A percentile compares a stretch with the other conserved stretches of the same genome.
Evolutionary conservation across 208 protist genomes (phyloP).

Genomic region (Acanthamoeba castellanii): DNA sequence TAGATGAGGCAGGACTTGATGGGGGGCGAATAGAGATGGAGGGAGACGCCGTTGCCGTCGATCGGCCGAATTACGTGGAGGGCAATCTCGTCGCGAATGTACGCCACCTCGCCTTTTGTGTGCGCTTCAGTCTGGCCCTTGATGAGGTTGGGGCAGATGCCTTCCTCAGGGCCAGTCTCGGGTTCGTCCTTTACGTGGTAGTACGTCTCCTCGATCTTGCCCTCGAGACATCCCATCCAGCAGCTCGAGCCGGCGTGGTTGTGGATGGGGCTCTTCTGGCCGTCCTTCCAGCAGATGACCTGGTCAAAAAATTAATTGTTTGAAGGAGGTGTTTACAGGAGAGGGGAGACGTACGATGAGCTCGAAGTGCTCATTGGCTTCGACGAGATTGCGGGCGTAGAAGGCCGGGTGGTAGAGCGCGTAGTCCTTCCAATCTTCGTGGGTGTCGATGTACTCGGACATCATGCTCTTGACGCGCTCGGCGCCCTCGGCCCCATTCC

Average conservation of each 20-base stretch:
- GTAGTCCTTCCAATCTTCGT: background rate
- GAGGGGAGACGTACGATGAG: background rate
- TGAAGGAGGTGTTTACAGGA: background rate
- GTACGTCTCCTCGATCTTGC: conserved; percentile 56
- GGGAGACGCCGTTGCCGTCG: background rate
- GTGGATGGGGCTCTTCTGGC: conserved; percentile 61
- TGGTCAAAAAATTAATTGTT: background rate
- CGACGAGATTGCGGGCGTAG: conserved; percentile 17
- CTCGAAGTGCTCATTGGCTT: conserved; percentile 27
- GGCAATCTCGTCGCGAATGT: conserved; percentile 30
- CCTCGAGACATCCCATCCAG: conserved; percentile 31
- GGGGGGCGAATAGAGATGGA: conserved; percentile 57
- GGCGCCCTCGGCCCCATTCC: background rate
- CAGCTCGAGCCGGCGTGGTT: conserved; percentile 52
- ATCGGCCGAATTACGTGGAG: background rate
- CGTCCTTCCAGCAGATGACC: conserved; percentile 39
- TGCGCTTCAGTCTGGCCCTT: conserved; percentile 34
- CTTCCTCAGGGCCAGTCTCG: background rate
- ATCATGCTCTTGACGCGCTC: background rate
- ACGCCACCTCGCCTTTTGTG: conserved; percentile 26
- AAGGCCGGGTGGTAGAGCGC: background rate
- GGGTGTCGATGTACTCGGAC: background rate
- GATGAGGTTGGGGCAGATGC: conserved; percentile 48
- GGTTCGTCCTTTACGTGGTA: conserved; percentile 54
- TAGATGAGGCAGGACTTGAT: conserved; percentile 26